phyloP scores from a whole-genome alignment of 441 rosid genomes.

The Populus hybrid region DNA sequence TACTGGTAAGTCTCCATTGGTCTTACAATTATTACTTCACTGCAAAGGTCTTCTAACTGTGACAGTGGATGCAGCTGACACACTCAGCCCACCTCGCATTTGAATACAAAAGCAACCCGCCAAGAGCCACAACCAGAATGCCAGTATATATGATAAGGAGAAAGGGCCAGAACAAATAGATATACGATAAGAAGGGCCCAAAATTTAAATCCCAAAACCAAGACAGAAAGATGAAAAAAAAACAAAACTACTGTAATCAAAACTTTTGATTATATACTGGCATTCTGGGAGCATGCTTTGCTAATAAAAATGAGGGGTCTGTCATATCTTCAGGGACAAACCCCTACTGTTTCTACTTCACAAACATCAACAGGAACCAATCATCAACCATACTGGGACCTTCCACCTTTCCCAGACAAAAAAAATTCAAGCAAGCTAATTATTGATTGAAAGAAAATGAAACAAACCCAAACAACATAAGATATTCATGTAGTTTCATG shows the following conservation, averaged over 20 bases:
- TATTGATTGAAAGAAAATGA: background rate
- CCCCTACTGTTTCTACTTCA: background rate
- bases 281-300: no score
- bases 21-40: background rate
- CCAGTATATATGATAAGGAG: background rate
- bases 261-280: background rate
- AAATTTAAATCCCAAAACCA: no score
- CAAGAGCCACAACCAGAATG: conserved; percentile 5
- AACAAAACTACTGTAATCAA: background rate
- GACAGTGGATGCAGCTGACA: background rate
- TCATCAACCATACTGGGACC: background rate
- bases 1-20: background rate
- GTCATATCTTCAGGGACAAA: background rate
- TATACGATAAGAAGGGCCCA: background rate
- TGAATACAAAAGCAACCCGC: conserved; percentile 12
- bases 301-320: background rate
- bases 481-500: background rate
- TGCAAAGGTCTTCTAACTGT: background rate
- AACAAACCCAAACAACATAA: background rate
- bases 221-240: no score
- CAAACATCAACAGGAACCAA: conserved; percentile 3
- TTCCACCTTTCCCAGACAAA: background rate
- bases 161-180: background rate
- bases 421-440: background rate
- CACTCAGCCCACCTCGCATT: background rate